Evolutionary conservation across 2,329 filamentous ascomycete species (phyloP), one percentile per base, ranked within the genome.

Genomic region (Sarocladium oryzae): DNA sequence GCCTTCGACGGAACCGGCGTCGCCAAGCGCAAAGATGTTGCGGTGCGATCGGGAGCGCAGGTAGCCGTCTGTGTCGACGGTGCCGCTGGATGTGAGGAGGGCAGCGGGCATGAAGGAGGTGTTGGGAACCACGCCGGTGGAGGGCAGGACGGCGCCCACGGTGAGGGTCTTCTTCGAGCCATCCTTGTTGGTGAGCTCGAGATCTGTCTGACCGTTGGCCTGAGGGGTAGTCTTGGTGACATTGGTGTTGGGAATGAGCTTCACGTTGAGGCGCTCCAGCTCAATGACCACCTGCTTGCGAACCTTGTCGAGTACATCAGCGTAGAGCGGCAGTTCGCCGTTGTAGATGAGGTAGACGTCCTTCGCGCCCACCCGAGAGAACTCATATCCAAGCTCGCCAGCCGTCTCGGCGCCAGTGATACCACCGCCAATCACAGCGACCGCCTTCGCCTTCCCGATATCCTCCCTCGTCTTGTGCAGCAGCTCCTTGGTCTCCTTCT

Each of bases 361-460:
- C 64, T 80, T 80, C 18, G 58, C 61, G 26, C 70, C 67, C 16
- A 62, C 58, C 43, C 66, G 62, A 2, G 67, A 68, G 57, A 74
- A 79, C 56, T 70, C 69, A 16, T 67, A 68, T 8, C 69, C 77
- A 23, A 81, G 69, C 63, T 81, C 77, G 35, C 72, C 77, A 4
- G 70, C 71, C 8, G 74, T 64, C 61, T 81, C 77, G 28, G 73
- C 61, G 20, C 77, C 77, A 0, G 76, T 79, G 18, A 67, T 45
- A 20, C 77, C 77, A 8, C 71, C 77, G 33, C 78, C 77, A 15
- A 69, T 75, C 3, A 81, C 65, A 49, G 80, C 73, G 53, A 81
- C 72, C 23, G 68, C 71, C 52, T 69, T 63, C 13, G 77, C 76
- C 9, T 59, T 55, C 11, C 63, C 58, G 55, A 81, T 68, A 40